phyloP scores from a whole-genome alignment of 2,329 filamentous ascomycete genomes.

The Hortaea sp. region DNA sequence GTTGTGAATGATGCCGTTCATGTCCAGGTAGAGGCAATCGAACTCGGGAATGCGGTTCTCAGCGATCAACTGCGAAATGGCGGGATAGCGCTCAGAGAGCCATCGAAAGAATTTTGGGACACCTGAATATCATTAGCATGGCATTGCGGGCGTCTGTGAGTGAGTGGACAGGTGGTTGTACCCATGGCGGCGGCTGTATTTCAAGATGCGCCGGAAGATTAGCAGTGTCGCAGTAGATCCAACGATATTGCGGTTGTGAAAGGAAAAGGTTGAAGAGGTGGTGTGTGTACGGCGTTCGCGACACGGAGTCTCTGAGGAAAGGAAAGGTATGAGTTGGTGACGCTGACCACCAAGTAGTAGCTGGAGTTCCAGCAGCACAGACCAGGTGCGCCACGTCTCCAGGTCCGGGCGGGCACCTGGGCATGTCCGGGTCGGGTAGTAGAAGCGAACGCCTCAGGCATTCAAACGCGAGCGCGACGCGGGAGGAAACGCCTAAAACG shows the following conservation, averaged over 20 bases:
- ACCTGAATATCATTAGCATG: conserved; percentile 41
- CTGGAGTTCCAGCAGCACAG: not conserved
- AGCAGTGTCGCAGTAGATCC: conserved; percentile 3
- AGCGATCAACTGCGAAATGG: conserved; percentile 95
- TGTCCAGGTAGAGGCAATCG: conserved; percentile 91
- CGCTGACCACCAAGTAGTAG: not conserved
- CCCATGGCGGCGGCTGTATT: conserved; percentile 26
- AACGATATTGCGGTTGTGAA: not conserved
- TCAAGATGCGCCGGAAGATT: conserved; percentile 13
- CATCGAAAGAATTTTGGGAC: conserved; percentile 95
- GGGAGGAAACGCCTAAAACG: too few relatives aligned
- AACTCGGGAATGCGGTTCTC: conserved; percentile 99
- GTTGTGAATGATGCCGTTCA: conserved; percentile 99
- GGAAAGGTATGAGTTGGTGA: conserved; percentile 8
- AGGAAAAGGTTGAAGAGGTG: conserved; percentile 9
- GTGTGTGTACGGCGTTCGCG: conserved; percentile 19
- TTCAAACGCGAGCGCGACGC: too few relatives aligned
- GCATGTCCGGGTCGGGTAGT: too few relatives aligned
- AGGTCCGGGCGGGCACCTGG: too few relatives aligned
- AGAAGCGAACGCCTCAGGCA: too few relatives aligned
- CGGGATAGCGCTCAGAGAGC: conserved; percentile 97
- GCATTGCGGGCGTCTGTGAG: too few relatives aligned
- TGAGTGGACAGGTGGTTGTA: conserved; percentile 7
- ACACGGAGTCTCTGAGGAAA: conserved; percentile 30
- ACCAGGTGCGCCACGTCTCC: not conserved